phyloP scores from a whole-genome alignment of 371 early-diverging fungal genomes.

The Mycotypha africana region DNA sequence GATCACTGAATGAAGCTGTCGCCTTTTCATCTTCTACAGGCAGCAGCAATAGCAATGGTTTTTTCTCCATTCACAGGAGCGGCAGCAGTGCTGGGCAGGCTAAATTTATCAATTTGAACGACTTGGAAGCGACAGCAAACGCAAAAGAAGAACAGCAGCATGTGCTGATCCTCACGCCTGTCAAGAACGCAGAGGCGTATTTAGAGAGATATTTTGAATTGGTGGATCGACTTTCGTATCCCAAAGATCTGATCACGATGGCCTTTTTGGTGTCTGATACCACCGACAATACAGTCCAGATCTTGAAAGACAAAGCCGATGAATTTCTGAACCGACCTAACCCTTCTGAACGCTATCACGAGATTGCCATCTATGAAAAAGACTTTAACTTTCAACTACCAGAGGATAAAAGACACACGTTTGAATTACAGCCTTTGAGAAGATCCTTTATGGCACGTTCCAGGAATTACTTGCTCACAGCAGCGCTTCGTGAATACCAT shows the following conservation, averaged over 20 bases:
- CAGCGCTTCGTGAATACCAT: conserved; percentile 48
- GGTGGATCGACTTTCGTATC: conserved; percentile 45
- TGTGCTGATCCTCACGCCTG: conserved; percentile 56
- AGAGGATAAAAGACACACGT: conserved; percentile 48
- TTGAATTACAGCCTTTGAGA: conserved; percentile 44
- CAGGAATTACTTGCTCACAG: conserved; percentile 51
- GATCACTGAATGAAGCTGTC: conserved; percentile 25
- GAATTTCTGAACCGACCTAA: conserved; percentile 19
- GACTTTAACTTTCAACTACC: conserved; percentile 41
- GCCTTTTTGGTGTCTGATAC: conserved; percentile 55
- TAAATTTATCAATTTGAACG: conserved; percentile 24
- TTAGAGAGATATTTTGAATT: conserved; percentile 51
- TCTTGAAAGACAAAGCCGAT: conserved; percentile 26
- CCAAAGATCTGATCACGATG: conserved; percentile 48
- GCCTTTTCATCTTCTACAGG: conserved; percentile 15
- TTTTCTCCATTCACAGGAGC: too few relatives aligned
- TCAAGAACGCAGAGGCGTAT: conserved; percentile 54
- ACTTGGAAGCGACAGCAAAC: conserved; percentile 19
- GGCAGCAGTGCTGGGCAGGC: neutral
- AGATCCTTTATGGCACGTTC: conserved; percentile 54
- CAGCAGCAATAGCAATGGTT: neutral
- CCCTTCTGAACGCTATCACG: conserved; percentile 32
- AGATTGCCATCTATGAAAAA: conserved; percentile 49
- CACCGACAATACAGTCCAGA: conserved; percentile 43
- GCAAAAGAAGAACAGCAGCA: conserved; percentile 21